phyloP scores from a whole-genome alignment of 805 yeast species.

The Candida tibetensis region DNA sequence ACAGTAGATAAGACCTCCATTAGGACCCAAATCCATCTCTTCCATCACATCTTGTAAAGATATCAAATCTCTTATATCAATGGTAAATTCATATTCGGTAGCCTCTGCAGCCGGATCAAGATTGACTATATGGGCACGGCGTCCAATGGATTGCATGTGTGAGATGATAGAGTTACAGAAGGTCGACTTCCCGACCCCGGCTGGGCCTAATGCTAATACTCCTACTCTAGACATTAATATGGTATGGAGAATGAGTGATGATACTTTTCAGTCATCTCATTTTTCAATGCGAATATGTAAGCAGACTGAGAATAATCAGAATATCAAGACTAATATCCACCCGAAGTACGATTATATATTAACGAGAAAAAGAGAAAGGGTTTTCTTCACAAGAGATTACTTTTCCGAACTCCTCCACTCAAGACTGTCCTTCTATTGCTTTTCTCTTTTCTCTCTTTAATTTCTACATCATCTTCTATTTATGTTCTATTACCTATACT shows the following conservation, averaged over 20 bases:
- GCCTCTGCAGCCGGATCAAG: slow-evolving; percentile 98
- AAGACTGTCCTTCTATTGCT: too few relatives aligned
- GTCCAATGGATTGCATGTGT: slow-evolving; percentile 85
- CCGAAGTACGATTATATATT: too few relatives aligned
- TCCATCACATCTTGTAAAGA: slow-evolving; percentile 94
- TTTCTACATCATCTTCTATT: too few relatives aligned
- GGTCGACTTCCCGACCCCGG: slow-evolving; percentile 94
- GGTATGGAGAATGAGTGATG: too few relatives aligned
- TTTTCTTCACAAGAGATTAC: too few relatives aligned
- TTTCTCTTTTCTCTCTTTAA: too few relatives aligned
- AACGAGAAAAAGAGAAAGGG: too few relatives aligned
- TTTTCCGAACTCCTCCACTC: too few relatives aligned
- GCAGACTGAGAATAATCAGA: not conserved
- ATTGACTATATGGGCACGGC: slow-evolving; percentile 92
- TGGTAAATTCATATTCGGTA: slow-evolving; percentile 83
- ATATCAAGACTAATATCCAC: too few relatives aligned
- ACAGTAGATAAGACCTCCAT: slow-evolving; percentile 91
- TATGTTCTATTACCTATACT: too few relatives aligned
- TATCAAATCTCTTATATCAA: slow-evolving; percentile 87
- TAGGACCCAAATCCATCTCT: slow-evolving; percentile 89
- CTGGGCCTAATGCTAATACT: slow-evolving; percentile 91
- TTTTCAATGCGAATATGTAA: not conserved
- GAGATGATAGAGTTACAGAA: slow-evolving; percentile 86
- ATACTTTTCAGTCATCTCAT: too few relatives aligned
- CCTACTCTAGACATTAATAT: slow-evolving; percentile 86